Conservation (phyloP, 2,329 filamentous ascomycete genomes). For the Diaporthe capsici region DNA sequence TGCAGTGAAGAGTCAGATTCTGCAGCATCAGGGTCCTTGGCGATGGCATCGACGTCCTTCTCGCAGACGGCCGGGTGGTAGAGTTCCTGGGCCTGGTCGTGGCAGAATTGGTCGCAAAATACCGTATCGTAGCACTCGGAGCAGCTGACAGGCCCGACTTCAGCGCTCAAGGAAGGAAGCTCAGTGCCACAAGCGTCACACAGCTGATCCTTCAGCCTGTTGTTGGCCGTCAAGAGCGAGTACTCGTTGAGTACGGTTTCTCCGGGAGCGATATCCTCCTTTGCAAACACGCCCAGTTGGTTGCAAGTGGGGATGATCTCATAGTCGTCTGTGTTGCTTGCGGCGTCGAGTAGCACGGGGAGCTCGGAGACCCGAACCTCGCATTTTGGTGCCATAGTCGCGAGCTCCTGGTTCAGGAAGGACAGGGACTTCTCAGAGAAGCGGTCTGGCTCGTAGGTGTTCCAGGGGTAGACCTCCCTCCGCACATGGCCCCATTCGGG, state of each 20-base stretch:
- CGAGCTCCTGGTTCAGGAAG: slow-evolving; percentile 79
- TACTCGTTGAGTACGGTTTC: slow-evolving; percentile 85
- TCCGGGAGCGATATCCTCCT: slow-evolving; percentile 81
- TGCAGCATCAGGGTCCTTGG: slow-evolving; percentile 72
- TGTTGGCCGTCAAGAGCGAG: slow-evolving; percentile 90
- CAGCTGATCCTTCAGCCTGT: slow-evolving; percentile 85
- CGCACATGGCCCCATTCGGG: slow-evolving; percentile 80
- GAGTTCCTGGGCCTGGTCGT: slow-evolving; percentile 67
- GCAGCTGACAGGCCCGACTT: slow-evolving; percentile 67
- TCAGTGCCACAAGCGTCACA: slow-evolving; percentile 90
- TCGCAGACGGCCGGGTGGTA: slow-evolving; percentile 78
- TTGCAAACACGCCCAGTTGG: slow-evolving; percentile 93
- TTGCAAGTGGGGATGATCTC: slow-evolving; percentile 71
- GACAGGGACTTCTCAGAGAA: slow-evolving; percentile 78
- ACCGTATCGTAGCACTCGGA: slow-evolving; percentile 75
- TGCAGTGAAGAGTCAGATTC: slow-evolving; percentile 75
- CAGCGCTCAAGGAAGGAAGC: slow-evolving; percentile 71
- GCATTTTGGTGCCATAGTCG: slow-evolving; percentile 81
- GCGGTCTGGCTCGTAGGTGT: slow-evolving; percentile 77
- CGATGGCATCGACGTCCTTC: slow-evolving; percentile 75
- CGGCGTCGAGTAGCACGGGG: slow-evolving; percentile 76
- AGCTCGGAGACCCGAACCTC: slow-evolving; percentile 83
- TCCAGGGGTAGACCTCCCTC: slow-evolving; percentile 80
- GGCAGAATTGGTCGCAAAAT: slow-evolving; percentile 74
- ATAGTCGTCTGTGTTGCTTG: slow-evolving; percentile 63